Evolutionary conservation across 2,329 filamentous ascomycete species (phyloP), one percentile per base, ranked within the genome.

Genomic region (Alternaria sp.): DNA sequence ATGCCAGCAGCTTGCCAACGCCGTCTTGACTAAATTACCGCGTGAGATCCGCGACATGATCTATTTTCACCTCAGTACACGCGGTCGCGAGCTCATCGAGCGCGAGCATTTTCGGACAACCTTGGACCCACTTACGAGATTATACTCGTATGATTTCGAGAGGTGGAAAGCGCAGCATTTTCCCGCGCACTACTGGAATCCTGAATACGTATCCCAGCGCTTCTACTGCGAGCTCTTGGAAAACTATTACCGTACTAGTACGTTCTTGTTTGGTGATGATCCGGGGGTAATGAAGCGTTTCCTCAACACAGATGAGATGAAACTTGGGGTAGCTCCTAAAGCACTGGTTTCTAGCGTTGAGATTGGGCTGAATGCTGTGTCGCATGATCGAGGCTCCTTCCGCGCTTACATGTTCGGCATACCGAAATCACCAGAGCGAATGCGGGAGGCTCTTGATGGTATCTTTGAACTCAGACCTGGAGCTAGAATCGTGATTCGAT

Each of bases 41-140:
- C 58, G 64, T 9, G 66, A 68, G 34, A 34, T 68, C 2, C 66
- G 68, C 7, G 66, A 70, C n/a, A 70, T 68, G 63, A 61, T 71
- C 3, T 68, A 63, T 38, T 28, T 54, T 1, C 55, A 68, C 14
- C 62, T 71, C 26, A 64, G 54, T n/a, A 63, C 55, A 4, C 57
- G 56, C 5, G 18, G 26, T 7, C 28, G 54, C 32, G 60, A 67
- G 26, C 46, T 54, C 24, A 67, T 71, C 18, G 61, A 65, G 22
- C 64, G 66, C 46, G 64, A 68, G 32, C 64, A 70, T 54, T 71
- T 67, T 41, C 62, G 67, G 26, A 63, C 64, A 12, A 70, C 65
- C 9, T 36, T 59, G 7, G 67, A 71, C 24, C 67, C 67, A 5
- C 18, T 58, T 12, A 68, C 68, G 1, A 55, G 53, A 26, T 57